Conservation (phyloP, 768 basidiomycete genomes). For the Cyathus striatus region DNA sequence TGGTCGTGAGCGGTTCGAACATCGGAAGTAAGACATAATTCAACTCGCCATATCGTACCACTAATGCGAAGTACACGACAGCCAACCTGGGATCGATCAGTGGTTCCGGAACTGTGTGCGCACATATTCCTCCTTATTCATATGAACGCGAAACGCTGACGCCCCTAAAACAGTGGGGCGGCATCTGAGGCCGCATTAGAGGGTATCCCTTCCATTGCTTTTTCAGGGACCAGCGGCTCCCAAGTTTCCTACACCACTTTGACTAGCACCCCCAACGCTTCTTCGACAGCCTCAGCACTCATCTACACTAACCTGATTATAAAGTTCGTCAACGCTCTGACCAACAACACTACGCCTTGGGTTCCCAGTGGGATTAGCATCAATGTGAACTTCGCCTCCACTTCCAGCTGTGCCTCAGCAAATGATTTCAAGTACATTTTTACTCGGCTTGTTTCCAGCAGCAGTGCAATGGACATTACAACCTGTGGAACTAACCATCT, state of each 20-base stretch:
- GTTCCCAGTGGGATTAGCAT: conserved; percentile 36
- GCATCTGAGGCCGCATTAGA: conserved; percentile 42
- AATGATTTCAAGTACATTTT: conserved; percentile 37
- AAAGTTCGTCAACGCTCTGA: conserved; percentile 29
- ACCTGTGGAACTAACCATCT: conserved; percentile 39
- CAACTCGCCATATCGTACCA: neutral
- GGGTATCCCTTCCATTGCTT: conserved; percentile 47
- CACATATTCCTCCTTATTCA: conserved; percentile 1
- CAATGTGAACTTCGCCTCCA: conserved; percentile 48
- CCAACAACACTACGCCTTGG: conserved; percentile 23
- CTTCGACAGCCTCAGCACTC: conserved; percentile 29
- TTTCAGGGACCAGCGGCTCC: conserved; percentile 33
- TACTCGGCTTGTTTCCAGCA: conserved; percentile 28
- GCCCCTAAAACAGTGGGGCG: conserved; percentile 30
- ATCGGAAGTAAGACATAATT: conserved; percentile 28
- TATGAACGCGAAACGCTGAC: neutral
- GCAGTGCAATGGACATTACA: conserved; percentile 30
- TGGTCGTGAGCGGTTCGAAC: conserved; percentile 44
- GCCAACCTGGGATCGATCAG: conserved; percentile 28
- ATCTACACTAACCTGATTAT: conserved; percentile 39
- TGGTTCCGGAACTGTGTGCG: conserved; percentile 40
- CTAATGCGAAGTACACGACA: conserved; percentile 5
- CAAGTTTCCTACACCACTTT: conserved; percentile 50
- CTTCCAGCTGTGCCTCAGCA: conserved; percentile 29
- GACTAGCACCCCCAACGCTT: conserved; percentile 21